Conservation (phyloP, 2,329 filamentous ascomycete species). For the Cladophialophora chaetospira region DNA sequence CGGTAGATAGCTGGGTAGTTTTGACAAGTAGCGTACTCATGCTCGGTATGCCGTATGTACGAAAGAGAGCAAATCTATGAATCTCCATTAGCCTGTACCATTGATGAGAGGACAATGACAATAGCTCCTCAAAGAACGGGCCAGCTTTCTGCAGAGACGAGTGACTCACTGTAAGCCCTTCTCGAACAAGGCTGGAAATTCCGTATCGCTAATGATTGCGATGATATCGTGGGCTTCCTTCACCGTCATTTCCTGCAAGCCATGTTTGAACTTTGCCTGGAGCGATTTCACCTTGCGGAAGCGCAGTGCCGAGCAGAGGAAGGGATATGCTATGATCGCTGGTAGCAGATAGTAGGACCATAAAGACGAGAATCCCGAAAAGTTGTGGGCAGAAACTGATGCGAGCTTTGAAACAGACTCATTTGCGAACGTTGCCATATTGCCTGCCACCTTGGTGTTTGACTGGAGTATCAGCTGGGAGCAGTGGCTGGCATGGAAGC, state of each 20-base stretch:
- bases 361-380: constrained; percentile 19
- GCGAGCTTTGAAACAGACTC: constrained; percentile 17
- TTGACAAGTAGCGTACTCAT: constrained; percentile 54
- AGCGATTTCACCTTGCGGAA: constrained; percentile 27
- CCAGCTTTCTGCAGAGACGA: no score
- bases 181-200: constrained; percentile 32
- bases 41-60: constrained; percentile 60
- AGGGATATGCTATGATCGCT: constrained; percentile 26
- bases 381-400: constrained; percentile 12
- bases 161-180: constrained; percentile 33
- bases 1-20: constrained; percentile 53
- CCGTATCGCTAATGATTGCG: constrained; percentile 21
- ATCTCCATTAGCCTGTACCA: no score
- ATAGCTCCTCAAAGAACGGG: no score
- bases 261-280: constrained; percentile 29
- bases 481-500: no score
- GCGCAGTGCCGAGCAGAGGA: constrained; percentile 28
- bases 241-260: constrained; percentile 50
- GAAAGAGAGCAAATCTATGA: constrained; percentile 34
- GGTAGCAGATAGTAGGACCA: constrained; percentile 29
- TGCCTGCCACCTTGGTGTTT: no score
- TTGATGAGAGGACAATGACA: no score
- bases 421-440: constrained; percentile 20
- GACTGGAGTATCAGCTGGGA: no score
- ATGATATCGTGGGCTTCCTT: constrained; percentile 36